Evolutionary conservation across 768 basidiomycete species (phyloP), one percentile per base, ranked within the genome.

Genomic region (Panellus pusillus): DNA sequence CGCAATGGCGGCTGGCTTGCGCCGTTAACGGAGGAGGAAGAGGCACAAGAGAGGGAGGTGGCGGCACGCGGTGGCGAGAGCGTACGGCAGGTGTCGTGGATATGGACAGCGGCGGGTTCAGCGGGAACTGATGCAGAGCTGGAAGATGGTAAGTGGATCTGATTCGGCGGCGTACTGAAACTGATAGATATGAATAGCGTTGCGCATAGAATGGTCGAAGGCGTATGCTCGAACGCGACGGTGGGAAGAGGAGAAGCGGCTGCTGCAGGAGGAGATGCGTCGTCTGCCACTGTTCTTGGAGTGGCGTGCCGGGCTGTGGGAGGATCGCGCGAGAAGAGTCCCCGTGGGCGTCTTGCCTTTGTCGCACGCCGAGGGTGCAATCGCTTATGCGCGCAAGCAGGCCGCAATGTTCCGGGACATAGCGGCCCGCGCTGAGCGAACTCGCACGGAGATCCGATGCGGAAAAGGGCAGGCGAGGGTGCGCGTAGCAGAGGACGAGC

Each of bases 131-230:
- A 54, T n/a, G 52, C 9, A 2, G 46, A 41, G 2, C 41, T 54
- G 6, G 35, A 47, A 15, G 40, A 54, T 9, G 46, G 52, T 50
- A 45, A 6, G 43, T 15, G 24, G 20, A n/a, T n/a, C n/a, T n/a
- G n/a, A n/a, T n/a, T n/a, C n/a, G n/a, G n/a, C n/a, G n/a, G n/a
- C n/a, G n/a, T n/a, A n/a, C n/a, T n/a, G n/a, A n/a, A n/a, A n/a
- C n/a, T n/a, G n/a, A n/a, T n/a, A n/a, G n/a, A n/a, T n/a, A n/a
- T n/a, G n/a, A n/a, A n/a, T n/a, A n/a, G n/a, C n/a, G n/a, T n/a
- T n/a, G n/a, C 52, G 19, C 20, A 54, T 61, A 6, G 60, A 61
- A 18, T 61, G 52, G 49, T 44, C 48, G 2, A 54, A 59, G 40
- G 50, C 58, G 4, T 55, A 27, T 4, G 54, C 45, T 8, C 39